Evolutionary conservation across 306 rosid species (phyloP).

Genomic region (Datisca glomerata): DNA sequence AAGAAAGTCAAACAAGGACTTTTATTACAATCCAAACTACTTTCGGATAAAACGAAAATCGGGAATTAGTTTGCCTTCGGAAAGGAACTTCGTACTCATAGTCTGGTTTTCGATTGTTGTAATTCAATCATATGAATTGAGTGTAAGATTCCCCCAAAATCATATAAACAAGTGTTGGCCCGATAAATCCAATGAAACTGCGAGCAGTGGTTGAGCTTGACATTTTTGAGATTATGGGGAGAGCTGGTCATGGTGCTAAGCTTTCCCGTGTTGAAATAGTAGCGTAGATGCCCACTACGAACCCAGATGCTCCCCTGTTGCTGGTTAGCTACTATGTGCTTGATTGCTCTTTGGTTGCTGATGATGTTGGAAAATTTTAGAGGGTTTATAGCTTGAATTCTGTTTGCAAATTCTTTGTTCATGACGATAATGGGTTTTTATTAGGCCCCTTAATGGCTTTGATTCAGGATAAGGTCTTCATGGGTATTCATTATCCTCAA

Average conservation of each 20-base stretch:
- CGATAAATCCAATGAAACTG: constrained; percentile 16
- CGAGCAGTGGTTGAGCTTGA: constrained; percentile 20
- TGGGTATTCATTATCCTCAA: too few species aligned
- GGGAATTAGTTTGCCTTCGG: too few species aligned
- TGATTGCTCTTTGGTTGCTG: constrained; percentile 8
- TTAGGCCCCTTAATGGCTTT: neutral
- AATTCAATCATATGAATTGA: too few species aligned
- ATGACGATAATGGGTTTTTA: neutral
- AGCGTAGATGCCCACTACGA: constrained; percentile 12
- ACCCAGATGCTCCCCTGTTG: constrained; percentile 9
- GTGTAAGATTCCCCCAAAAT: too few species aligned
- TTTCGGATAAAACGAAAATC: too few species aligned
- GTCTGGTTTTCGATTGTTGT: too few species aligned
- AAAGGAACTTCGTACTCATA: too few species aligned
- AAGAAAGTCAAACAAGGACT: too few species aligned
- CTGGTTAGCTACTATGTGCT: constrained; percentile 17
- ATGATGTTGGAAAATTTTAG: neutral
- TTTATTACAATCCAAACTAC: too few species aligned
- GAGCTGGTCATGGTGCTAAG: constrained; percentile 12
- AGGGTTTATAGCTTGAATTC: constrained; percentile 13
- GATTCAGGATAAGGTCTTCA: neutral
- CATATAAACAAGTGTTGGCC: too few species aligned
- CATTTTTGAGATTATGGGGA: constrained; percentile 15
- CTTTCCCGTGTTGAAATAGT: constrained; percentile 19
- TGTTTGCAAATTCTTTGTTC: neutral